A percentile compares a stretch with the other conserved stretches of the same genome.
phyloP scores from a whole-genome alignment of 2,329 filamentous ascomycete genomes.

The Xylaria digitata region DNA sequence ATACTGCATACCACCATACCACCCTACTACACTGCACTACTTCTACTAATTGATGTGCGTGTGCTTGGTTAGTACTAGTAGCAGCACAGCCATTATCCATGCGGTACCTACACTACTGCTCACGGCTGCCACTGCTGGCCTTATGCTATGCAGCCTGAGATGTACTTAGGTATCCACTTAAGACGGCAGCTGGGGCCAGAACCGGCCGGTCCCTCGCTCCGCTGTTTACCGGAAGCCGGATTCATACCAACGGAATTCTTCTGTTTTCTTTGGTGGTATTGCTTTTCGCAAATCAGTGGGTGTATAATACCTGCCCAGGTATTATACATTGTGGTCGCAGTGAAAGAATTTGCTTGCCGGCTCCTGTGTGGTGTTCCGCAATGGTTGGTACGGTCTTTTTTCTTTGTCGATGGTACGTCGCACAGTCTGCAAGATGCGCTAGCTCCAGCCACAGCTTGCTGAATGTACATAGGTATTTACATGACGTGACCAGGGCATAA shows the following conservation, averaged over 20 bases:
- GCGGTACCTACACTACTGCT: too few relatives aligned
- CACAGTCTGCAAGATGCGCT: constrained; percentile 16
- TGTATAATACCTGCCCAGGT: too few relatives aligned
- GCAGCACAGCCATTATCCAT: constrained; percentile 29
- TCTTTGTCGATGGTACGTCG: constrained; percentile 1
- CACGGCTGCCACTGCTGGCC: constrained; percentile 8
- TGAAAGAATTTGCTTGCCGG: neutral
- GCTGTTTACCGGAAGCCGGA: constrained; percentile 21
- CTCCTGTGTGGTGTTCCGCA: neutral
- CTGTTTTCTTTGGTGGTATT: neutral
- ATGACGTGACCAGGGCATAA: constrained; percentile 14
- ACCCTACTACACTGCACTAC: too few relatives aligned
- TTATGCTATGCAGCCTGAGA: constrained; percentile 21
- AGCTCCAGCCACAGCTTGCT: constrained; percentile 20
- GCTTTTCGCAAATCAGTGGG: neutral
- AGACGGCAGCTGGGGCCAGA: constrained; percentile 29
- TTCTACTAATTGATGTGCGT: neutral
- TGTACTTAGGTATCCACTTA: constrained; percentile 22
- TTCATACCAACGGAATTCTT: neutral
- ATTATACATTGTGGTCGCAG: too few relatives aligned
- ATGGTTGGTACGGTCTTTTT: neutral
- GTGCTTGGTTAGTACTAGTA: neutral
- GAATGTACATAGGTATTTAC: neutral
- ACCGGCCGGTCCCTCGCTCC: constrained; percentile 27
- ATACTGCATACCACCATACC: too few relatives aligned